Percentiles rank a stretch among this genome's conserved stretches.
Conservation (phyloP, 1,284 basidiomycete species). For the Porogramme epimiltina region DNA sequence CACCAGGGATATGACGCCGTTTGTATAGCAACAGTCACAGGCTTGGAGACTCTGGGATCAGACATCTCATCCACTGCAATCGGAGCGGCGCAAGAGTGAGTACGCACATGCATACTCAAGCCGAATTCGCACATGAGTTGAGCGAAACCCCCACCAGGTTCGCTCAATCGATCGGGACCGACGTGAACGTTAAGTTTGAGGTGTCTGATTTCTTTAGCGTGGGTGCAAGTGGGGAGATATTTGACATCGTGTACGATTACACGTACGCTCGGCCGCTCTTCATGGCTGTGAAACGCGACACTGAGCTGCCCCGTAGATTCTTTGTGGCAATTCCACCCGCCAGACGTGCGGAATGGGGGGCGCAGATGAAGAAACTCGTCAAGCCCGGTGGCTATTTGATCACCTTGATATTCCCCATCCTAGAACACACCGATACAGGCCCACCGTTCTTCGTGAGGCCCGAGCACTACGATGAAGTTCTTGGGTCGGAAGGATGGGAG, state of each 20-base stretch:
- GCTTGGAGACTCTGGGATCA: constrained; percentile 50
- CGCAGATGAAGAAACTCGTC: constrained; percentile 55
- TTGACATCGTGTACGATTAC: constrained; percentile 68
- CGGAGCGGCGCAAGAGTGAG: constrained; percentile 49
- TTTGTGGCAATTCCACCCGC: constrained; percentile 70
- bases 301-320: constrained; percentile 62
- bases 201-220: constrained; percentile 55
- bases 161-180: not conserved
- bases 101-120: not conserved
- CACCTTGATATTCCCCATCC: constrained; percentile 56
- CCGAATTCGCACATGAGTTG: not conserved
- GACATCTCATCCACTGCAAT: constrained; percentile 63
- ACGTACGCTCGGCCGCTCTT: constrained; percentile 49
- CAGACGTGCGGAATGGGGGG: constrained; percentile 56
- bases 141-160: not conserved
- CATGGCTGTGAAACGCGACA: not conserved
- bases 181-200: constrained; percentile 40
- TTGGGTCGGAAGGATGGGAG: constrained; percentile 54
- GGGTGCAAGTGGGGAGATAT: constrained; percentile 28
- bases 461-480: constrained; percentile 56
- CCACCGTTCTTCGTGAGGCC: constrained; percentile 66
- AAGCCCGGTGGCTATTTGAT: constrained; percentile 65
- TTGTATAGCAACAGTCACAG: constrained; percentile 50
- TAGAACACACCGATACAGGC: constrained; percentile 50
- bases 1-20: constrained; percentile 60